These are phyloP conservation scores for Cladosporium sp. DNA, from an alignment of 2,329 filamentous ascomycete species.

Conservation along the genomic window DNA sequence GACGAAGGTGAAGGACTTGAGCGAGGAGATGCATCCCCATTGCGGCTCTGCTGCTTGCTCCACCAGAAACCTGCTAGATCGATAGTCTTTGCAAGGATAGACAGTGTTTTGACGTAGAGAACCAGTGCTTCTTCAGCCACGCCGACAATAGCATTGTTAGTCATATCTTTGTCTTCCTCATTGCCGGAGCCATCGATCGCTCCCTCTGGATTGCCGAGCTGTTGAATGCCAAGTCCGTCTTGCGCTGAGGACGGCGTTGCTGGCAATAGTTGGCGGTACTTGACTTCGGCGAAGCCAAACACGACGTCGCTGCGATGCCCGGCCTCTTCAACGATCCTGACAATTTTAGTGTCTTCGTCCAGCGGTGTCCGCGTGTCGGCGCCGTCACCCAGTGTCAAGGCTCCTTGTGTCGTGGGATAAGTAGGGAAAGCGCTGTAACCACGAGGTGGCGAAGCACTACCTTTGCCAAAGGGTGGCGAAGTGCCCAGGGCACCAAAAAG, in stretches of 20 bases:
- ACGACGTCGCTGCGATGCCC: slow-evolving; percentile 94
- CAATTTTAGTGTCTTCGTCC: slow-evolving; percentile 78
- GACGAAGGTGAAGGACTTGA: slow-evolving; percentile 27
- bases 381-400: slow-evolving; percentile 64
- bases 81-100: slow-evolving; percentile 89
- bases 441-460: slow-evolving; percentile 69
- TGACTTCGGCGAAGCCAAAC: slow-evolving; percentile 96
- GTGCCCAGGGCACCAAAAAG: slow-evolving; percentile 68
- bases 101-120: slow-evolving; percentile 90
- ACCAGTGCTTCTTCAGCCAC: slow-evolving; percentile 94
- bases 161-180: slow-evolving; percentile 72
- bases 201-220: slow-evolving; percentile 58
- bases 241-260: slow-evolving; percentile 78
- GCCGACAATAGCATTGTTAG: slow-evolving; percentile 78
- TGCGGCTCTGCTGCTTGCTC: slow-evolving; percentile 50
- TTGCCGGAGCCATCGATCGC: slow-evolving; percentile 52
- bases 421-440: slow-evolving; percentile 80
- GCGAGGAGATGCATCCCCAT: slow-evolving; percentile 49
- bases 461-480: slow-evolving; percentile 56
- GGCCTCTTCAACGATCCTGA: slow-evolving; percentile 84
- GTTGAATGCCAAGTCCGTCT: slow-evolving; percentile 62
- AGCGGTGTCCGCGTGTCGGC: slow-evolving; percentile 57
- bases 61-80: slow-evolving; percentile 94
- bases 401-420: slow-evolving; percentile 73
- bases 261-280: slow-evolving; percentile 95